Conservation (phyloP, 1,284 basidiomycete genomes). For the Macrocybe sp. region DNA sequence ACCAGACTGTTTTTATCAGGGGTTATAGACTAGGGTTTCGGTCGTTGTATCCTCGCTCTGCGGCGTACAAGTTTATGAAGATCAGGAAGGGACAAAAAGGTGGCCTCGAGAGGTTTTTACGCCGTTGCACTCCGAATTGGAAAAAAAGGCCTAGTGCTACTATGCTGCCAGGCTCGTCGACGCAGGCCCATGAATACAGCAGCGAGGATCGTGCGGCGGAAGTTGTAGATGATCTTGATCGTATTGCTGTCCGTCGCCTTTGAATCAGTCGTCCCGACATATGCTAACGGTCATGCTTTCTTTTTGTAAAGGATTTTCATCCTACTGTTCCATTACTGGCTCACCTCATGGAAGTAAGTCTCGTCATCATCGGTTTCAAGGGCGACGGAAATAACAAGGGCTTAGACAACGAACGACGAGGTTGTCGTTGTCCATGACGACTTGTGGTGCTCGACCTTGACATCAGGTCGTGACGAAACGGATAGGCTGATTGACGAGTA, state of each 20-base stretch:
- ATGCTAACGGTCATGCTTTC: not conserved
- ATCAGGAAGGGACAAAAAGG: not conserved
- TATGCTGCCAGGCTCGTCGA: not conserved
- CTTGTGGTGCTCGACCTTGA: conserved; percentile 6
- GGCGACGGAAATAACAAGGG: not conserved
- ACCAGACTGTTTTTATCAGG: conserved; percentile 12
- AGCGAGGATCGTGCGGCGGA: not conserved
- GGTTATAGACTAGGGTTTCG: conserved; percentile 9
- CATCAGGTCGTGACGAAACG: not conserved
- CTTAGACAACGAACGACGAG: conserved; percentile 3
- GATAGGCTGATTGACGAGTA: conserved; percentile 8
- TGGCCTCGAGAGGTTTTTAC: not conserved
- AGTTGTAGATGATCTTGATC: not conserved
- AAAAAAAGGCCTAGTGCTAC: not conserved
- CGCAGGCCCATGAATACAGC: not conserved
- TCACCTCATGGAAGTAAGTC: conserved; percentile 10
- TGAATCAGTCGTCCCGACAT: not conserved
- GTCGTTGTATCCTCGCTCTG: not conserved
- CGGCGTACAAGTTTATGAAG: conserved; percentile 5
- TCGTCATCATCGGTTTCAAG: too few species aligned
- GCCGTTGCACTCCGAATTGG: not conserved
- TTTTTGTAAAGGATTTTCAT: conserved; percentile 8
- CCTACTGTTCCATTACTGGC: conserved; percentile 10
- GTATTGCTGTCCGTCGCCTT: not conserved
- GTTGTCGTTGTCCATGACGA: conserved; percentile 9